Conservation (phyloP, 345 rosid genomes). For the Citrus australasica region DNA sequence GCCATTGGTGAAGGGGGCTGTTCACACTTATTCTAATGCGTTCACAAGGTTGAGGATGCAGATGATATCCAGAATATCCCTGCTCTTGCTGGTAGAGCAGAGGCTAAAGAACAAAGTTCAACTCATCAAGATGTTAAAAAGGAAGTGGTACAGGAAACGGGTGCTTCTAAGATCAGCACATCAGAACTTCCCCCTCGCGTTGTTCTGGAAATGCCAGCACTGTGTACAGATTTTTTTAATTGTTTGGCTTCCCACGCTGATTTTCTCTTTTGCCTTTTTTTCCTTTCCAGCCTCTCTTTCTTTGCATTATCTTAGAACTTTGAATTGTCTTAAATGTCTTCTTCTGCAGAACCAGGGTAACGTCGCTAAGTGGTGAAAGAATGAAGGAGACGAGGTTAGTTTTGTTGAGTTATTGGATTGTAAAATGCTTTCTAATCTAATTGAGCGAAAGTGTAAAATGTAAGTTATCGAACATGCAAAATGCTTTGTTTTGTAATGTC, state of each 20-base stretch:
- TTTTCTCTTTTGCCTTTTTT: too few relatives aligned
- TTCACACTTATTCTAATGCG: slow-evolving; percentile 22
- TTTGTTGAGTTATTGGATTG: too few relatives aligned
- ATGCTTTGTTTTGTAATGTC: too few relatives aligned
- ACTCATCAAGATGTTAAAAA: slow-evolving; percentile 31
- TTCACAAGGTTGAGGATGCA: slow-evolving; percentile 77
- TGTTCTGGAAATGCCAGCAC: slow-evolving; percentile 90
- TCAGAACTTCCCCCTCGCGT: slow-evolving; percentile 80
- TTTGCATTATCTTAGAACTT: too few relatives aligned
- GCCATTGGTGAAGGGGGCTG: slow-evolving; percentile 1
- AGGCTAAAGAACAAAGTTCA: slow-evolving; percentile 45
- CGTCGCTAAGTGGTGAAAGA: too few relatives aligned
- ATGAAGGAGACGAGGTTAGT: too few relatives aligned
- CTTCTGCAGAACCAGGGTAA: too few relatives aligned
- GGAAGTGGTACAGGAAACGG: slow-evolving; percentile 38
- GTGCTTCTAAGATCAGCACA: slow-evolving; percentile 33
- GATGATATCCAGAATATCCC: slow-evolving; percentile 69
- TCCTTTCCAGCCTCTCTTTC: too few relatives aligned
- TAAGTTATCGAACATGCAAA: background rate
- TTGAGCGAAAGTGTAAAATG: too few relatives aligned
- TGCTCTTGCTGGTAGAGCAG: slow-evolving; percentile 43
- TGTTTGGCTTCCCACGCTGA: too few relatives aligned
- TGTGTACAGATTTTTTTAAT: background rate
- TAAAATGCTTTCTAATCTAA: too few relatives aligned
- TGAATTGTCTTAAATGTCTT: too few relatives aligned